Evolutionary conservation across 1,139 yeast species (phyloP), one percentile per base, ranked within the genome.

Genomic region (Hansenula anomala): DNA sequence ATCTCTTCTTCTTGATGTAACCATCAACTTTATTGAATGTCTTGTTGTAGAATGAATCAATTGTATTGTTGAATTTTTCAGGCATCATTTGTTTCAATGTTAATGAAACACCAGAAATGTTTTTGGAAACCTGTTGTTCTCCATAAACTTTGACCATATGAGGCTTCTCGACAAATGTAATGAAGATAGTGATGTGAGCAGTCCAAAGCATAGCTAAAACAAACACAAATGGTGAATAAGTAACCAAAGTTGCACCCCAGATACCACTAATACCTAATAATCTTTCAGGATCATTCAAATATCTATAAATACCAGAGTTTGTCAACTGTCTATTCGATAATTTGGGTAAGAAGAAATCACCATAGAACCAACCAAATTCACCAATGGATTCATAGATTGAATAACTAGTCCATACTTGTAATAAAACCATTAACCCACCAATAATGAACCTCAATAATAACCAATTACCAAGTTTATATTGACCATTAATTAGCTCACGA

Each of bases 291-390:
- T 86, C 85, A 58, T 86, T 87, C 56, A 86, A 69, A 58, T 85
- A 86, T 51, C 95, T 75, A 59, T 86, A 87, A 37, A 86, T 87
- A 39, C 96, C 96, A 25, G 88, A 86, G 48, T 83, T 83, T 2
- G 92, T 80, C 49, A 87, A 68, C 20, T 58, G 54, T 35, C 59
- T 52, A 1, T 54, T 52, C 33, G 75, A 70, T 31, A 65, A 60
- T 25, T 77, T 67, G 27, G 86, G 81, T 48, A 84, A 69, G 59
- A 86, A 86, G 61, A 86, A 86, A 58, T 86, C 96, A 42, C 96
- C 95, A 57, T 83, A 86, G 55, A 85, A 86, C 95, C 95, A 86
- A 14, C 95, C 95, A 59, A 82, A 85, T 47, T 83, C 85, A 4
- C 94, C 94, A 49, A 86, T 78, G 47, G 87, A 81, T 40, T 78